Conservation (phyloP, 768 basidiomycete species). For the Austroboletus eburneus region DNA sequence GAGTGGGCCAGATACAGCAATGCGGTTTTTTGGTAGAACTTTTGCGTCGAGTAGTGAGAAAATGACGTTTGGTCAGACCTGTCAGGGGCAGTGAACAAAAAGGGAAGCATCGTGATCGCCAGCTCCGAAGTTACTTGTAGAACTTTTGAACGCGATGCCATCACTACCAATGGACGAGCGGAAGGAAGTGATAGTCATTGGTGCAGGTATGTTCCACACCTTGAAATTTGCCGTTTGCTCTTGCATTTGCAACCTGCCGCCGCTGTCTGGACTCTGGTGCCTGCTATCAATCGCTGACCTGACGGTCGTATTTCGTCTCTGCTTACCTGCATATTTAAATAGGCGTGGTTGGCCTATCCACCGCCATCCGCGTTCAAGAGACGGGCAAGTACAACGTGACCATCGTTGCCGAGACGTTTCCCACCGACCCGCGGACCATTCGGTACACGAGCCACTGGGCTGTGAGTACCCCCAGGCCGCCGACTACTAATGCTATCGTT, state of each 20-base stretch:
- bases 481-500: not conserved
- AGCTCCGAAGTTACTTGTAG: too few species aligned
- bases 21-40: too few species aligned
- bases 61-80: too few species aligned
- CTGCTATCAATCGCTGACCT: not conserved
- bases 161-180: too few species aligned
- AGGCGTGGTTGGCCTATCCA: conserved; percentile 80
- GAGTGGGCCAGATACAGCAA: too few species aligned
- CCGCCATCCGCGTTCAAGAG: conserved; percentile 68
- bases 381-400: conserved; percentile 58
- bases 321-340: not conserved
- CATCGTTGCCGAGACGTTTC: conserved; percentile 67
- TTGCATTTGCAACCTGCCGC: not conserved
- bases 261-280: too few species aligned
- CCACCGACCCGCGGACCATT: conserved; percentile 69
- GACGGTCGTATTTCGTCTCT: not conserved
- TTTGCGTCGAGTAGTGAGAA: too few species aligned
- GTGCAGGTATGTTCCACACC: conserved; percentile 33
- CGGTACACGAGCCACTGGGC: conserved; percentile 83
- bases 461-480: conserved; percentile 38
- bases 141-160: too few species aligned
- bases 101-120: too few species aligned
- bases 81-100: too few species aligned
- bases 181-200: conserved; percentile 36
- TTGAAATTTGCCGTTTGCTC: not conserved